Conservation (phyloP, 2,329 filamentous ascomycete species). For the Aspergillus terreus region DNA sequence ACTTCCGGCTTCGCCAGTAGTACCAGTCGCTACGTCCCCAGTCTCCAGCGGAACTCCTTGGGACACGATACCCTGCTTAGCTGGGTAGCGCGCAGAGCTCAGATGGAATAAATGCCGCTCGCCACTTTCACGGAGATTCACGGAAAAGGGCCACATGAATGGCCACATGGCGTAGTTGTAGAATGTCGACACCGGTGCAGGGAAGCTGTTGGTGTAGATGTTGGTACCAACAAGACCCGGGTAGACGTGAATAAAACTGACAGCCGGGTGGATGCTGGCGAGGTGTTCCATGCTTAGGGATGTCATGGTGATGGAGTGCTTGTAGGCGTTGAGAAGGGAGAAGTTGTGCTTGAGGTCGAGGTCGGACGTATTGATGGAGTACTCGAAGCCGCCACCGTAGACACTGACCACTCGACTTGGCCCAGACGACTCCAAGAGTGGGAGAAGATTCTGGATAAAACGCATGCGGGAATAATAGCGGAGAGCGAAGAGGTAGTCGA, state of each 20-base stretch:
- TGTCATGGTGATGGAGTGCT: conserved; percentile 49
- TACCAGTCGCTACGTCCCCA: conserved; percentile 1
- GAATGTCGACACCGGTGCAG: neutral
- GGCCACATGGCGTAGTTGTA: neutral
- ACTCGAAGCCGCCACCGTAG: conserved; percentile 51
- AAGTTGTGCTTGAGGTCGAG: conserved; percentile 29
- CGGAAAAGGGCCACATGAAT: conserved; percentile 8
- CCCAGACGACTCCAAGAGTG: conserved; percentile 10
- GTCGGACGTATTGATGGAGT: conserved; percentile 45
- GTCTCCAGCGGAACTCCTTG: too few relatives aligned
- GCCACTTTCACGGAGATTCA: conserved; percentile 8
- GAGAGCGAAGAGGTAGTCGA: conserved; percentile 27
- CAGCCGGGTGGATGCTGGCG: conserved; percentile 43
- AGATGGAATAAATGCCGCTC: conserved; percentile 14
- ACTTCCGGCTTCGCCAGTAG: conserved; percentile 4
- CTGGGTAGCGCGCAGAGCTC: conserved; percentile 8
- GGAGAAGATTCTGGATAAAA: conserved; percentile 31
- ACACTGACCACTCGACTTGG: conserved; percentile 55
- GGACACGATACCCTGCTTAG: neutral
- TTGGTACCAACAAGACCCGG: conserved; percentile 42
- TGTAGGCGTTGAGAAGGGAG: conserved; percentile 18
- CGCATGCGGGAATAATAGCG: conserved; percentile 34
- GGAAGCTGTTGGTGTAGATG: neutral
- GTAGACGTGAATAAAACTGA: conserved; percentile 49
- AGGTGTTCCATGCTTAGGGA: conserved; percentile 50